Percentiles rank a stretch among this genome's conserved stretches.
Evolutionary conservation across 345 rosid species (phyloP).

Genomic region (Hibiscus tridactylites): DNA sequence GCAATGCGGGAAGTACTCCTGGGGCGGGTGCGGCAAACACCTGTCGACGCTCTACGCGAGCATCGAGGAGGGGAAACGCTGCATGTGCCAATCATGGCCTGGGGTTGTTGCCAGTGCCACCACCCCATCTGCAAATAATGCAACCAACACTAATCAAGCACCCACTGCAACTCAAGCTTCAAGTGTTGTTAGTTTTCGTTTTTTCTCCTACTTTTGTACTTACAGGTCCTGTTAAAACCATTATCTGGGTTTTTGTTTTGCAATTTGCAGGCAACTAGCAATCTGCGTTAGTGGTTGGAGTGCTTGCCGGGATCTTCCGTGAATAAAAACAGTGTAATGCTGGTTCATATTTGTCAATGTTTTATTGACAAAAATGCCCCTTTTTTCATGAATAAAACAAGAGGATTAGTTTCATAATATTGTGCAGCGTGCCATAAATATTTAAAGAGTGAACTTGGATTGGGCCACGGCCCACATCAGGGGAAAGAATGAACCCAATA

Average conservation of each 20-base stretch:
- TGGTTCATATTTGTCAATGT: slow-evolving; percentile 1
- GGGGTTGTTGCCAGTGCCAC: neutral
- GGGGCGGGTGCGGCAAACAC: slow-evolving; percentile 54
- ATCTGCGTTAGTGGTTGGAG: neutral
- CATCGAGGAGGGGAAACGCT: slow-evolving; percentile 46
- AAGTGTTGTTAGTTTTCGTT: neutral
- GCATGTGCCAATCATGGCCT: slow-evolving; percentile 52
- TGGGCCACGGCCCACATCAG: neutral
- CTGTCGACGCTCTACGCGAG: slow-evolving; percentile 25
- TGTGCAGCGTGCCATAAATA: neutral
- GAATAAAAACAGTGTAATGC: neutral
- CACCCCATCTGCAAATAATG: neutral
- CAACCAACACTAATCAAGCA: neutral
- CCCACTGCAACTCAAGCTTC: neutral
- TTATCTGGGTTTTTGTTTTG: neutral
- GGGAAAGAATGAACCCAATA: neutral
- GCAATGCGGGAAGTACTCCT: slow-evolving; percentile 31
- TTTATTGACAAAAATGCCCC: neutral
- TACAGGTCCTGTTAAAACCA: neutral
- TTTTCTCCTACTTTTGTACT: neutral
- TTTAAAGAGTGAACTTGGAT: neutral
- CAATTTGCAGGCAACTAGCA: neutral
- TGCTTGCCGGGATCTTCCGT: neutral
- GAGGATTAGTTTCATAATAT: neutral
- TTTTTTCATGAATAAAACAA: neutral